Evolutionary conservation across 768 basidiomycete genomes (phyloP).

Genomic region (Hemileccinum impolitum): DNA sequence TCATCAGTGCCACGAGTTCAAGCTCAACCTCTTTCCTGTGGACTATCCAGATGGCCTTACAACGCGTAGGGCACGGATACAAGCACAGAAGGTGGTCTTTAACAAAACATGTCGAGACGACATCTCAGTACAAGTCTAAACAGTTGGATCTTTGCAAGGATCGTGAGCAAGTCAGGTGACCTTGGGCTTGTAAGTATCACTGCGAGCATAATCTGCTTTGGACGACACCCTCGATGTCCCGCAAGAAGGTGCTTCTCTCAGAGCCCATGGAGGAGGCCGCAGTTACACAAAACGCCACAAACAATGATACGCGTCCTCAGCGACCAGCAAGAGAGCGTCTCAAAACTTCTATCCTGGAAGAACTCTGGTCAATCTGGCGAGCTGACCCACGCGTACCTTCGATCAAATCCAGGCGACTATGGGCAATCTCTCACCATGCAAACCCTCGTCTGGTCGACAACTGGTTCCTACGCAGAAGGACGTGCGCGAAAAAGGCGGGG

Average conservation of each 20-base stretch:
- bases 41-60: no score
- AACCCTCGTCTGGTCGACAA: conserved; percentile 16
- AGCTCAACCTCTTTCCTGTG: no score
- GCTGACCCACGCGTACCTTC: conserved; percentile 28
- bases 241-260: conserved; percentile 2
- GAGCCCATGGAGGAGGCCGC: not conserved
- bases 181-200: no score
- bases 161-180: no score
- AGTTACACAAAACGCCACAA: not conserved
- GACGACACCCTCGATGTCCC: conserved; percentile 9
- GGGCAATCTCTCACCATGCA: conserved; percentile 24
- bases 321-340: conserved; percentile 13
- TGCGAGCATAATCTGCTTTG: no score
- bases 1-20: no score
- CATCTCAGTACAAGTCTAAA: no score
- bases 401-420: conserved; percentile 23
- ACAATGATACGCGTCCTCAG: not conserved
- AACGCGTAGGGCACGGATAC: no score
- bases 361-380: conserved; percentile 31
- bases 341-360: conserved; percentile 10
- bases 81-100: no score
- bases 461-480: conserved; percentile 29
- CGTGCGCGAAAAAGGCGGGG: conserved; percentile 22
- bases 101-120: no score
- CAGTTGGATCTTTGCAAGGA: no score